Conservation (phyloP, 257 asterid species). For the Galeopsis tetrahit region DNA sequence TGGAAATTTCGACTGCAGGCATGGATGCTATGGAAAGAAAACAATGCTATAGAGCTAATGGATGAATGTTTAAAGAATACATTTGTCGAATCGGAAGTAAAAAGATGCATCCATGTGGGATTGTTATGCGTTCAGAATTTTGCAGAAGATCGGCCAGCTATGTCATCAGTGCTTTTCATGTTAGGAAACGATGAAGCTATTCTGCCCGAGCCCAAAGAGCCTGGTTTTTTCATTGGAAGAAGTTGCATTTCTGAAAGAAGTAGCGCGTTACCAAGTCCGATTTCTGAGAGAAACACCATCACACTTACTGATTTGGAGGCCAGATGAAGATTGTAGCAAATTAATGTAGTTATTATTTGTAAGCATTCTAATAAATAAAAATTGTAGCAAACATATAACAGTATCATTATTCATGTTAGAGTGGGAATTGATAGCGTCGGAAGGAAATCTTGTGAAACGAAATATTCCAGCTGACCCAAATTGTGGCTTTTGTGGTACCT, state of each 20-base stretch:
- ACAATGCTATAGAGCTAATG: not conserved
- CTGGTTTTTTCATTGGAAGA: conserved; percentile 10
- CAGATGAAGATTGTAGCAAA: not conserved
- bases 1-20: conserved; percentile 4
- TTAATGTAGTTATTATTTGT: too few species aligned
- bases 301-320: conserved; percentile 23
- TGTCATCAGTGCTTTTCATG: conserved; percentile 24
- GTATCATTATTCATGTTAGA: too few species aligned
- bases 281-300: not conserved
- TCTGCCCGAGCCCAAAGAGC: conserved; percentile 15
- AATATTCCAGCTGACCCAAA: too few species aligned
- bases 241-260: not conserved
- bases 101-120: conserved; percentile 23
- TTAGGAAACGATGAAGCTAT: conserved; percentile 10
- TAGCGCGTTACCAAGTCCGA: not conserved
- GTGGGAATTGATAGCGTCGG: too few species aligned
- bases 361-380: too few species aligned
- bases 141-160: conserved; percentile 13
- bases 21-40: conserved; percentile 24
- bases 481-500: too few species aligned
- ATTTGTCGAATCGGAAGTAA: conserved; percentile 18
- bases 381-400: too few species aligned
- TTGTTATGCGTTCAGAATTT: conserved; percentile 20
- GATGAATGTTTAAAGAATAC: conserved; percentile 8
- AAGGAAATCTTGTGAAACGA: too few species aligned